phyloP scores from a whole-genome alignment of 1,284 basidiomycete species.

The Rhodotorula sp. region DNA sequence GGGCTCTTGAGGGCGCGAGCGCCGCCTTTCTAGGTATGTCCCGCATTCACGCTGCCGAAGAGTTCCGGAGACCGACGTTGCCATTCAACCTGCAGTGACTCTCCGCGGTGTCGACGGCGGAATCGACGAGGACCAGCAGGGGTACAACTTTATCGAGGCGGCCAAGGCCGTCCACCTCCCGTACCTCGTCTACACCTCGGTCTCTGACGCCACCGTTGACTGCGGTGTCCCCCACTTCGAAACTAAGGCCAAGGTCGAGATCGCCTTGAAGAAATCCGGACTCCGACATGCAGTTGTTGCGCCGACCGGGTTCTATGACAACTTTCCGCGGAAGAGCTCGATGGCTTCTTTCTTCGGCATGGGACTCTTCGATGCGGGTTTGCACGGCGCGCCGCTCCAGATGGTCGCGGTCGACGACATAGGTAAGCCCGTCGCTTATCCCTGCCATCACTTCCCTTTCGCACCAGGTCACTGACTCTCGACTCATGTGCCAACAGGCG shows the following conservation, averaged over 20 bases:
- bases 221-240: slow-evolving; percentile 26
- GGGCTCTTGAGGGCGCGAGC: slow-evolving; percentile 2
- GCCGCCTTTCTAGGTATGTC: slow-evolving; percentile 15
- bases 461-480: too few relatives aligned
- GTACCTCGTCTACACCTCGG: slow-evolving; percentile 25
- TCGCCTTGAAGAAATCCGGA: slow-evolving; percentile 13
- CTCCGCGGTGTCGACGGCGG: background rate
- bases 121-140: slow-evolving; percentile 18
- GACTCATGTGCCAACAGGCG: background rate
- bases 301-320: slow-evolving; percentile 20
- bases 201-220: slow-evolving; percentile 13
- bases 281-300: slow-evolving; percentile 12
- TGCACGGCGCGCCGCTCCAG: slow-evolving; percentile 13
- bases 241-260: slow-evolving; percentile 26
- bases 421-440: background rate
- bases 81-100: background rate
- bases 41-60: background rate
- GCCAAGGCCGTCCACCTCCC: slow-evolving; percentile 8
- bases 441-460: too few relatives aligned
- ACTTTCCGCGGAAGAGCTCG: background rate
- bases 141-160: slow-evolving; percentile 18
- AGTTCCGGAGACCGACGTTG: background rate
- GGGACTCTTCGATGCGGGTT: slow-evolving; percentile 21
- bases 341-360: background rate
- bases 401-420: slow-evolving; percentile 20